phyloP scores from a whole-genome alignment of 371 early-diverging fungal genomes.

The Batkoa obscura region DNA sequence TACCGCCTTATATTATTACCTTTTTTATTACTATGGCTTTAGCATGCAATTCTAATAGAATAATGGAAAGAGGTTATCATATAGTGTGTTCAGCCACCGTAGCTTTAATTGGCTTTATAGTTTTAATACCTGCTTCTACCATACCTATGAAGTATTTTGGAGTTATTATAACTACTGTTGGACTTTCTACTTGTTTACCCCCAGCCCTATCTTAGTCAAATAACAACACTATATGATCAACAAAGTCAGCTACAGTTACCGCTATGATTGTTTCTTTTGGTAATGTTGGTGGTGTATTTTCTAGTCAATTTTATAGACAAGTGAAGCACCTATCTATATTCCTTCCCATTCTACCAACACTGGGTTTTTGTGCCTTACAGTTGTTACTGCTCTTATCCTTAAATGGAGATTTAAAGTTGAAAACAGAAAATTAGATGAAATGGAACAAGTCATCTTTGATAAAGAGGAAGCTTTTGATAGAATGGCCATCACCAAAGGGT shows the following conservation, averaged over 20 bases:
- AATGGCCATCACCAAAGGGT: too few relatives aligned
- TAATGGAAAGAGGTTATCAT: slow-evolving; percentile 36
- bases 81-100: slow-evolving; percentile 31
- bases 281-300: slow-evolving; percentile 29
- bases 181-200: slow-evolving; percentile 32
- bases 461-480: too few relatives aligned
- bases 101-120: slow-evolving; percentile 38
- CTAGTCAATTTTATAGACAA: background rate
- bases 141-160: slow-evolving; percentile 23
- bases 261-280: slow-evolving; percentile 38
- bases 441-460: too few relatives aligned
- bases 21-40: slow-evolving; percentile 29
- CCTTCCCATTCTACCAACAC: background rate
- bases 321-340: background rate
- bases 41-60: slow-evolving; percentile 40
- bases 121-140: slow-evolving; percentile 23
- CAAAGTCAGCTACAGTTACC: slow-evolving; percentile 35
- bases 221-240: slow-evolving; percentile 37
- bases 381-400: background rate
- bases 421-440: background rate
- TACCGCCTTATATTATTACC: slow-evolving; percentile 21
- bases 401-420: background rate
- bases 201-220: slow-evolving; percentile 38
- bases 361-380: background rate
- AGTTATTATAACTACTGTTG: slow-evolving; percentile 25